These are phyloP conservation scores for Amaranthus tricolor DNA, from an alignment of 179 eudicot species.

Conservation along the genomic window DNA sequence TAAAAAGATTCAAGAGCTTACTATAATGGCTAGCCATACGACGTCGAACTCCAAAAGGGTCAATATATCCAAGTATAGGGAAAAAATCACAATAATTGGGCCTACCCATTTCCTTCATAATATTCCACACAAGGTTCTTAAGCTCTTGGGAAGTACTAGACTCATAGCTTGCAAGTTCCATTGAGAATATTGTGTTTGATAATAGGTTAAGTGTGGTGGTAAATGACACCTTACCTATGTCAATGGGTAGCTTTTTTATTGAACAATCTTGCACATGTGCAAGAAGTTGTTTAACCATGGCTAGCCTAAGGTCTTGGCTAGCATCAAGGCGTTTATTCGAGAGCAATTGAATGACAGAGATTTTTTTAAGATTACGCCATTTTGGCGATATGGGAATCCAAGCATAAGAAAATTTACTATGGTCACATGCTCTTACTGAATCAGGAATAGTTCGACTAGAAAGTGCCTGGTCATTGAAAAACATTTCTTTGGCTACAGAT, in stretches of 20 bases:
- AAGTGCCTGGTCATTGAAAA: constrained; percentile 23
- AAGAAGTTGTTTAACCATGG: constrained; percentile 30
- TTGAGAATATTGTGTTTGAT: constrained; percentile 31
- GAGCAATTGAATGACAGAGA: constrained; percentile 25
- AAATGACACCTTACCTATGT: constrained; percentile 31
- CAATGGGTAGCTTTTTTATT: constrained; percentile 14
- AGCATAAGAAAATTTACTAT: constrained; percentile 25
- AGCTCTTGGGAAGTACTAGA: constrained; percentile 26
- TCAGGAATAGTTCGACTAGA: constrained; percentile 29
- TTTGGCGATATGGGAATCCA: constrained; percentile 32
- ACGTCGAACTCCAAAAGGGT: constrained; percentile 27
- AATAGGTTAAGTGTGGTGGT: constrained; percentile 32
- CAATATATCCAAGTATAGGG: constrained; percentile 24
- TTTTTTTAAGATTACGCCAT: constrained; percentile 30
- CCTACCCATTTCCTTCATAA: constrained; percentile 33
- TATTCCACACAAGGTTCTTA: constrained; percentile 31
- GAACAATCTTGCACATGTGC: constrained; percentile 31
- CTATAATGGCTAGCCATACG: constrained; percentile 22
- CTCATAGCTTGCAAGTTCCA: constrained; percentile 28
- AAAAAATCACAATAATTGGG: constrained; percentile 33
- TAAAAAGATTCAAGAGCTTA: constrained; percentile 6
- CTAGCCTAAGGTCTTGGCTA: constrained; percentile 24
- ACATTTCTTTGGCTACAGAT: constrained; percentile 32
- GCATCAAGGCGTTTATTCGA: constrained; percentile 29
- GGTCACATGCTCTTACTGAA: constrained; percentile 28